Conservation (phyloP, 2,329 filamentous ascomycete genomes). For the Tricladium varicosporioides region DNA sequence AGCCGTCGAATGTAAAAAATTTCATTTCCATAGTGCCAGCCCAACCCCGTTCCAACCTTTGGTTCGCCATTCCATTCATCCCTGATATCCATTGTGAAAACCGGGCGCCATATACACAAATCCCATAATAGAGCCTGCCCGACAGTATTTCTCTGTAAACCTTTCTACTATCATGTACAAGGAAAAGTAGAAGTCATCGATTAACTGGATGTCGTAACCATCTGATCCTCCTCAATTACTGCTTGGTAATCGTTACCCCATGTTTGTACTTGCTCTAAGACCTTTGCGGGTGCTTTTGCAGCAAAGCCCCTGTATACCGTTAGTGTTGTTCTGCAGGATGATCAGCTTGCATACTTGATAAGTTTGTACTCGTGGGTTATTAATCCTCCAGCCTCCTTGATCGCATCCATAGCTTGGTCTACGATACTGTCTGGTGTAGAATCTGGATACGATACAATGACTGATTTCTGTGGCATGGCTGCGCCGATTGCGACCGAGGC, state of each 20-base stretch:
- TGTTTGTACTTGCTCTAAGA: slow-evolving; percentile 65
- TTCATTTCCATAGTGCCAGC: too few relatives aligned
- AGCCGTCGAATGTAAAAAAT: too few relatives aligned
- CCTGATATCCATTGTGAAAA: too few relatives aligned
- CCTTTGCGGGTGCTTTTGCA: slow-evolving; percentile 67
- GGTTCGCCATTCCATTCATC: too few relatives aligned
- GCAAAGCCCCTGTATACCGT: slow-evolving; percentile 65
- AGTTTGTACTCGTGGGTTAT: slow-evolving; percentile 76
- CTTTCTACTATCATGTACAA: too few relatives aligned
- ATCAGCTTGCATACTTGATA: slow-evolving; percentile 55
- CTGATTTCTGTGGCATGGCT: slow-evolving; percentile 56
- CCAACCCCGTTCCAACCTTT: too few relatives aligned
- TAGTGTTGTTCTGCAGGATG: neutral
- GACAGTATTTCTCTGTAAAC: too few relatives aligned
- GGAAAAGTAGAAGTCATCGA: too few relatives aligned
- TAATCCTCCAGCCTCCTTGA: slow-evolving; percentile 66
- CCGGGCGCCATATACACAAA: too few relatives aligned
- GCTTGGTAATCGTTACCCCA: slow-evolving; percentile 60
- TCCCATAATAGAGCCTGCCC: too few relatives aligned
- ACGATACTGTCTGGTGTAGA: slow-evolving; percentile 65
- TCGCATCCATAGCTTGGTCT: slow-evolving; percentile 67
- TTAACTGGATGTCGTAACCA: slow-evolving; percentile 43
- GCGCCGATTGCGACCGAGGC: slow-evolving; percentile 61
- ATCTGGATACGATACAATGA: slow-evolving; percentile 76
- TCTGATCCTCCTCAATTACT: slow-evolving; percentile 73